Evolutionary conservation across 2,329 filamentous ascomycete genomes (phyloP).

Genomic region (Colletotrichum sp.): DNA sequence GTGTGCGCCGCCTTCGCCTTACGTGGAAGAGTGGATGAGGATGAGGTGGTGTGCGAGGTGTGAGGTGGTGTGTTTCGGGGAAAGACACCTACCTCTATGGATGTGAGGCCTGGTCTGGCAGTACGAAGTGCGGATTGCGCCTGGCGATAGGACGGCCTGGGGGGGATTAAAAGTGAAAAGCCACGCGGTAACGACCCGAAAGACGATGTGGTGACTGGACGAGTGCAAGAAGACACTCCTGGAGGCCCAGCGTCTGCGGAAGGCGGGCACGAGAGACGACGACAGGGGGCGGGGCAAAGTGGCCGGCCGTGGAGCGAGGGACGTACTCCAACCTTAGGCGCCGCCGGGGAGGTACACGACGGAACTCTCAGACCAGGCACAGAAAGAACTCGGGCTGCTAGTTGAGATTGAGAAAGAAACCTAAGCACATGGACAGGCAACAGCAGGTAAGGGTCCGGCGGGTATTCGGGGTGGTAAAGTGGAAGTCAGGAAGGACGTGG

Average conservation of each 20-base stretch:
- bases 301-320: not conserved
- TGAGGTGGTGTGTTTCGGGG: slow-evolving; percentile 13
- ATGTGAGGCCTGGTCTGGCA: not conserved
- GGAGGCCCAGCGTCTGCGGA: not conserved
- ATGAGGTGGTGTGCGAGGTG: not conserved
- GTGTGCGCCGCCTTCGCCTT: not conserved
- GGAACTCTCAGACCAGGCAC: not conserved
- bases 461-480: not conserved
- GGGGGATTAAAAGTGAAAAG: not conserved
- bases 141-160: not conserved
- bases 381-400: not conserved
- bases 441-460: not conserved
- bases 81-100: slow-evolving; percentile 16
- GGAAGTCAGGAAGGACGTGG: not conserved
- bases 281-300: not conserved
- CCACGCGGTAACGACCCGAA: not conserved
- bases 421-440: not conserved
- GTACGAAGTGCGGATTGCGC: not conserved
- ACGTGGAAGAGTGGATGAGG: not conserved
- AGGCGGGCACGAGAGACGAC: not conserved
- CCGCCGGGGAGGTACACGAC: not conserved
- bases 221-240: not conserved
- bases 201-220: not conserved
- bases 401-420: not conserved
- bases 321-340: not conserved